These are phyloP conservation scores for Zygnema circumcarinatum DNA, from an alignment of 139 green algal genomes.

Conservation along the genomic window DNA sequence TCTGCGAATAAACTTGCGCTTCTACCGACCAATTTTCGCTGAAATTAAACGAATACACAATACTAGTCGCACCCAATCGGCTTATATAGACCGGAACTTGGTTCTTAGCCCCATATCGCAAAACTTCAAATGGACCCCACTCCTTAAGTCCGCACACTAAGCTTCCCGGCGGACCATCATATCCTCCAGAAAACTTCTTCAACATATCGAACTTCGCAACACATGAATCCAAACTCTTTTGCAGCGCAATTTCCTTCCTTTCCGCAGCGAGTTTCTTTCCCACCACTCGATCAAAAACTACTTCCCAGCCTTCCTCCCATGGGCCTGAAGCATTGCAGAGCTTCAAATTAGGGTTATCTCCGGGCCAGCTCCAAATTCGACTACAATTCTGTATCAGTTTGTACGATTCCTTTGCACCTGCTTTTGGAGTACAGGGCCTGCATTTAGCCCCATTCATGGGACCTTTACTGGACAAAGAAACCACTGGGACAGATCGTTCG, in stretches of 20 bases:
- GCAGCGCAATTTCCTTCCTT: not conserved
- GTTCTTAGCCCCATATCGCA: not conserved
- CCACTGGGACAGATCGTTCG: not conserved
- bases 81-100: not conserved
- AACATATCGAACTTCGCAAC: not conserved
- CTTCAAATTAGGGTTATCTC: not conserved
- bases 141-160: not conserved
- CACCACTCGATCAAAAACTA: not conserved
- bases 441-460: slow-evolving; percentile 27
- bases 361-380: not conserved
- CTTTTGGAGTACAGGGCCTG: slow-evolving; percentile 3
- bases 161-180: not conserved
- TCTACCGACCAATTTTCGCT: too few species aligned
- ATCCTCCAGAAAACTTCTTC: not conserved
- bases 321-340: not conserved
- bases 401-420: not conserved
- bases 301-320: slow-evolving; percentile 1
- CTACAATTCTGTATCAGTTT: not conserved
- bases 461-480: not conserved
- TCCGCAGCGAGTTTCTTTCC: not conserved
- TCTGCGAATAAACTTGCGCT: too few species aligned
- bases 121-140: not conserved
- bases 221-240: not conserved
- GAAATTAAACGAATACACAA: not conserved
- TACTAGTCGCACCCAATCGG: not conserved